These are phyloP conservation scores for Pyronema omphalodes DNA, from an alignment of 495 filamentous ascomycete genomes.

Conservation along the genomic window DNA sequence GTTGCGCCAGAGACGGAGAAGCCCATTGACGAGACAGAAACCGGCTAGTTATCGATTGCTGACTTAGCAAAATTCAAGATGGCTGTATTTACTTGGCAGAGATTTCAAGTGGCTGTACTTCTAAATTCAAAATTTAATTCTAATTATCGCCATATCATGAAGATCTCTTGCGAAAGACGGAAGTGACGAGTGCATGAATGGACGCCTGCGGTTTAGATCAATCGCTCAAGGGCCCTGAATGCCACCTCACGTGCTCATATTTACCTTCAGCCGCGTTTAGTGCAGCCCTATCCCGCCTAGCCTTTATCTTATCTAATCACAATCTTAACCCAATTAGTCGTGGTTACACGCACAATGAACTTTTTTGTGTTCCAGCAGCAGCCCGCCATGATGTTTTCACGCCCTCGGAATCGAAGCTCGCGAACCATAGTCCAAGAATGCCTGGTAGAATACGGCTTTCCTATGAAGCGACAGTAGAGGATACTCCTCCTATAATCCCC, in stretches of 20 bases:
- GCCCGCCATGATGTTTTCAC: neutral
- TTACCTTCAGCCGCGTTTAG: neutral
- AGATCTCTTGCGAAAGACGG: no score
- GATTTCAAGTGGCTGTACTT: no score
- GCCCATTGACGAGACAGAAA: no score
- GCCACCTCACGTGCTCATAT: neutral
- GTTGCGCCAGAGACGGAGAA: no score
- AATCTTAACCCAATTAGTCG: neutral
- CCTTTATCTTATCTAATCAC: neutral
- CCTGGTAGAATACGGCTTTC: conserved; percentile 14
- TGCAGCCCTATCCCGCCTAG: neutral
- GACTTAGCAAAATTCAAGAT: no score
- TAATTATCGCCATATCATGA: no score
- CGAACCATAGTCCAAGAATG: conserved; percentile 7
- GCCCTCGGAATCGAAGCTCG: neutral
- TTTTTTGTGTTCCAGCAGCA: neutral
- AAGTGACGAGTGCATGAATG: no score
- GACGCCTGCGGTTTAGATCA: no score
- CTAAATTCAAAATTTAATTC: no score
- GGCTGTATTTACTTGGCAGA: no score
- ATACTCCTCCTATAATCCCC: neutral
- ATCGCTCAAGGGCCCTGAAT: no score
- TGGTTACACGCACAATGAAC: conserved; percentile 5
- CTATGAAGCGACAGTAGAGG: conserved; percentile 8
- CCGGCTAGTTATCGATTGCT: no score